phyloP scores from a whole-genome alignment of 305 asterid species.

The Fraxinus nigra region DNA sequence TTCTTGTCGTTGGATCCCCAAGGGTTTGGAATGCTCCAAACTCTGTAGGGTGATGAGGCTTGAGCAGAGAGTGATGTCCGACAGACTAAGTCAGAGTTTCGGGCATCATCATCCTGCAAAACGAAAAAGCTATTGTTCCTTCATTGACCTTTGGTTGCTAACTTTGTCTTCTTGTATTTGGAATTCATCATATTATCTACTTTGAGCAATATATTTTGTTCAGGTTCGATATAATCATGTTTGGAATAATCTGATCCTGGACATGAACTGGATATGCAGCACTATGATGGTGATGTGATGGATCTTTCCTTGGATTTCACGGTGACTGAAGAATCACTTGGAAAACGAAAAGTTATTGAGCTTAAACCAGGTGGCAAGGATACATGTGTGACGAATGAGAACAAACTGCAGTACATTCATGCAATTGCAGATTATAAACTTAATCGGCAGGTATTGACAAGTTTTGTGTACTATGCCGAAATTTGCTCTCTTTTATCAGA shows the following conservation, averaged over 20 bases:
- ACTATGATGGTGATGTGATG: constrained; percentile 77
- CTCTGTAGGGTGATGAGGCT: neutral
- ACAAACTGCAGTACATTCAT: constrained; percentile 93
- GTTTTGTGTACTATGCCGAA: constrained; percentile 19
- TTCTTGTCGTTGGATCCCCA: no score
- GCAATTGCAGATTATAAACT: constrained; percentile 95
- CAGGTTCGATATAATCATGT: constrained; percentile 18
- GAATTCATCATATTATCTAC: constrained; percentile 2
- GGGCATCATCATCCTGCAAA: neutral
- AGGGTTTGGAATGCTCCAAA: no score
- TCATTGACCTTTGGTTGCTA: neutral
- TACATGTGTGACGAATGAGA: constrained; percentile 72
- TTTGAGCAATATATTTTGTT: constrained; percentile 13
- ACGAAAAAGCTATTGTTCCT: neutral
- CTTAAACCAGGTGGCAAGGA: constrained; percentile 95
- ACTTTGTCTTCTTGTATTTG: neutral
- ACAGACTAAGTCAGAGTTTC: neutral
- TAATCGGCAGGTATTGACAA: constrained; percentile 69
- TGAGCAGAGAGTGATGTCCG: neutral
- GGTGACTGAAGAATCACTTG: constrained; percentile 85
- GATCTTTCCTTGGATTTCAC: constrained; percentile 93
- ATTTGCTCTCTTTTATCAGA: constrained; percentile 24
- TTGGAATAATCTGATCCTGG: constrained; percentile 26
- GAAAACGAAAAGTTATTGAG: constrained; percentile 69
- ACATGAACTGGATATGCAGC: constrained; percentile 52